phyloP scores from a whole-genome alignment of 768 basidiomycete genomes.

The Lactarius deliciosus region DNA sequence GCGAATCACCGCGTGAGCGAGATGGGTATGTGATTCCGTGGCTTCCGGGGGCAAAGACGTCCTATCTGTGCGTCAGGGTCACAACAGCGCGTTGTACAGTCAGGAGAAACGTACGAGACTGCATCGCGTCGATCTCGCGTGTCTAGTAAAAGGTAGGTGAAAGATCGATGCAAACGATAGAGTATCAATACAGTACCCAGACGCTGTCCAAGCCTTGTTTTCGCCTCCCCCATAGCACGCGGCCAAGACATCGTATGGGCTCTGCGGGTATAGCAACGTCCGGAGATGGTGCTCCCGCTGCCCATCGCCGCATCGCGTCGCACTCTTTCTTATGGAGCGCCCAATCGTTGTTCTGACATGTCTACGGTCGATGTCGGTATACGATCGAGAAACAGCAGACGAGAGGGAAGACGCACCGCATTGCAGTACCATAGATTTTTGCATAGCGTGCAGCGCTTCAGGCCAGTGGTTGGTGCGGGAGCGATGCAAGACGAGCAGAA shows the following conservation, averaged over 20 bases:
- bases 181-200: slow-evolving; percentile 50
- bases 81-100: background rate
- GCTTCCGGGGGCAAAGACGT: slow-evolving; percentile 47
- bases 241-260: slow-evolving; percentile 73
- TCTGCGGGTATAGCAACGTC: slow-evolving; percentile 64
- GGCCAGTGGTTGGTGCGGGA: slow-evolving; percentile 36
- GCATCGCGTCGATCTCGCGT: slow-evolving; percentile 63
- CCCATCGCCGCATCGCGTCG: slow-evolving; percentile 59
- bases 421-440: slow-evolving; percentile 74
- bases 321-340: slow-evolving; percentile 77
- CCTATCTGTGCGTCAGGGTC: slow-evolving; percentile 48
- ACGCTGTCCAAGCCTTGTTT: slow-evolving; percentile 51
- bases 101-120: slow-evolving; percentile 62
- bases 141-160: slow-evolving; percentile 41
- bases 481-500: slow-evolving; percentile 72
- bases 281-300: slow-evolving; percentile 46
- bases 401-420: slow-evolving; percentile 44
- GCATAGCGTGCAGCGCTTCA: slow-evolving; percentile 78
- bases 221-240: slow-evolving; percentile 66
- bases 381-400: slow-evolving; percentile 6
- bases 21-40: slow-evolving; percentile 59
- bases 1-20: slow-evolving; percentile 72
- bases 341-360: slow-evolving; percentile 78
- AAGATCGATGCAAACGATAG: background rate
- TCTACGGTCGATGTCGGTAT: slow-evolving; percentile 37